These are phyloP conservation scores for Colletotrichum shisoi DNA, from an alignment of 2,329 filamentous ascomycete genomes.

Conservation along the genomic window DNA sequence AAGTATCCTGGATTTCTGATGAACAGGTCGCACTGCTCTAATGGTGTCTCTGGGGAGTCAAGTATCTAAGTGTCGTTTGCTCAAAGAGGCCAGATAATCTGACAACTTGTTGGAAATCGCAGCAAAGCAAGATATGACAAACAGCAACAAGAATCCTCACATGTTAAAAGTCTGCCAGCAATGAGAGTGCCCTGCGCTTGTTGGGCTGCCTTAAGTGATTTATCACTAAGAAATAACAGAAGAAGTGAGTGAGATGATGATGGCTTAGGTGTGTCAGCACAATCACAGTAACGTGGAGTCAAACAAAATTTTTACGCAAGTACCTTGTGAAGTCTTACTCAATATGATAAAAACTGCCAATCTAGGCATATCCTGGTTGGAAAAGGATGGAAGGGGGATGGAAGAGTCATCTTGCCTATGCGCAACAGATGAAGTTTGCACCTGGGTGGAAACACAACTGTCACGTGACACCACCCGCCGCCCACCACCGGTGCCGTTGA, in stretches of 20 bases:
- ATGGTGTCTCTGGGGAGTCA: background rate
- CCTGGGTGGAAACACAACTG: background rate
- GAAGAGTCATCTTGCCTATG: background rate
- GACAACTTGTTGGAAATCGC: background rate
- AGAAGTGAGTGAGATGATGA: background rate
- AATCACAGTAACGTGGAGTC: background rate
- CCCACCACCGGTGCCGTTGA: background rate
- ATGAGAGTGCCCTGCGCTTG: background rate
- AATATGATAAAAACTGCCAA: background rate
- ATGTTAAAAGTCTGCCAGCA: background rate
- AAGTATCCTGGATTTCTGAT: no score
- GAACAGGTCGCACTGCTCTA: background rate
- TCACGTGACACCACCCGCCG: background rate
- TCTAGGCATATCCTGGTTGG: background rate
- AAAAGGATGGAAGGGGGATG: background rate
- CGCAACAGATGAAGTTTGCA: constrained; percentile 11
- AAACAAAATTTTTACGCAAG: no score
- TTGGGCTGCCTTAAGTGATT: background rate
- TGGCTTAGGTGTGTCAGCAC: constrained; percentile 5
- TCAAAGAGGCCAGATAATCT: background rate
- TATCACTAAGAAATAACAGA: background rate
- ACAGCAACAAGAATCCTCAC: background rate
- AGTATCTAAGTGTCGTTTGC: background rate
- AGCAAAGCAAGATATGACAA: no score
- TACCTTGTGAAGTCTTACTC: background rate